These are phyloP conservation scores for Microcos paniculata DNA, from an alignment of 345 rosid species.

Conservation along the genomic window DNA sequence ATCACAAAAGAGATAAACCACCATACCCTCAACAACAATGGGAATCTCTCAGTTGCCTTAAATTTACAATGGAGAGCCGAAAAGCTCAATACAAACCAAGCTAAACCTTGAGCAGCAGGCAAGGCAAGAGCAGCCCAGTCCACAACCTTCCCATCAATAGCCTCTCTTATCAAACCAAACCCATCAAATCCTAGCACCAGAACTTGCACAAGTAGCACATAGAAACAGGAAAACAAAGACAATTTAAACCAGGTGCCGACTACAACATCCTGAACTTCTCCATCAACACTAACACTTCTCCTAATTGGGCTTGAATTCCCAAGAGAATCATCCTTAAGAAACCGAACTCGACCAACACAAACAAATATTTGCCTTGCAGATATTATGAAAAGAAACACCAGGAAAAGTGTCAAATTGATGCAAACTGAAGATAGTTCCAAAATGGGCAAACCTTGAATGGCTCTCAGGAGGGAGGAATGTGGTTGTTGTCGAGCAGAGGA, in stretches of 20 bases:
- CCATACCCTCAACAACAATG: constrained; percentile 78
- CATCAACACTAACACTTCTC: constrained; percentile 39
- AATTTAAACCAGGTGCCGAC: constrained; percentile 66
- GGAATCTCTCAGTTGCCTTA: constrained; percentile 71
- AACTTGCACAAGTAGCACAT: constrained; percentile 66
- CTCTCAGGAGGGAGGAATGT: constrained; percentile 24
- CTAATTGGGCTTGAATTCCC: constrained; percentile 43
- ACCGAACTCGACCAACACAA: constrained; percentile 56
- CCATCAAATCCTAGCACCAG: constrained; percentile 75
- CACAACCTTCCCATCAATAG: constrained; percentile 38
- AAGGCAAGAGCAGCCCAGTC: constrained; percentile 62
- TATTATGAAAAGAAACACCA: constrained; percentile 61
- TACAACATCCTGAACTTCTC: constrained; percentile 43
- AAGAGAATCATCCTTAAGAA: constrained; percentile 65
- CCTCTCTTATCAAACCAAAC: constrained; percentile 52
- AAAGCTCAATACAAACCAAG: constrained; percentile 83
- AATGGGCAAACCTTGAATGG: constrained; percentile 45
- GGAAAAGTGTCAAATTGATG: constrained; percentile 63
- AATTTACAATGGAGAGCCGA: constrained; percentile 77
- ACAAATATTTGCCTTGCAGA: constrained; percentile 64
- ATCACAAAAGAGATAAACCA: constrained; percentile 76
- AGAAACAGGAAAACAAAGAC: constrained; percentile 68
- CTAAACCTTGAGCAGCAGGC: constrained; percentile 70
- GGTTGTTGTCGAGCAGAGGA: constrained; percentile 23
- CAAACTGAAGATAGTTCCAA: constrained; percentile 75